Evolutionary conservation across 1,284 basidiomycete genomes (phyloP).

Genomic region (Leccinum pachyderme): DNA sequence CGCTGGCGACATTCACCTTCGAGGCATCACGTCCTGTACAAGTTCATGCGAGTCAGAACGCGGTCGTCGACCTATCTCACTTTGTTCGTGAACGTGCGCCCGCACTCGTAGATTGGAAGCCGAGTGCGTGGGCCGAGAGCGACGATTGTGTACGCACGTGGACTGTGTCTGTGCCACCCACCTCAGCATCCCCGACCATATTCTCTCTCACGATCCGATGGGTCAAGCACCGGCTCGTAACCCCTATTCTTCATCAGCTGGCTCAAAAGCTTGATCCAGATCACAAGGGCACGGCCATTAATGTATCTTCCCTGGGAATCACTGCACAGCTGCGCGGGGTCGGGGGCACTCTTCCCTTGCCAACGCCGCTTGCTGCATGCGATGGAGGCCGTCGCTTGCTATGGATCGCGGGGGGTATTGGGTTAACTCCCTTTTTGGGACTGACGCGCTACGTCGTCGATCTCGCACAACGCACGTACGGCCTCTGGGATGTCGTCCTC

Average conservation of each 20-base stretch:
- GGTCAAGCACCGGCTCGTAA: constrained; percentile 41
- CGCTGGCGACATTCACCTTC: constrained; percentile 56
- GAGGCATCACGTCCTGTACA: constrained; percentile 35
- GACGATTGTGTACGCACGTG: constrained; percentile 66
- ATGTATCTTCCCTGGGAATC: constrained; percentile 32
- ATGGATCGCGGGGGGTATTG: constrained; percentile 29
- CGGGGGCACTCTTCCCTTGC: constrained; percentile 32
- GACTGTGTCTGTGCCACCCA: constrained; percentile 49
- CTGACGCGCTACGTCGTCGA: constrained; percentile 17
- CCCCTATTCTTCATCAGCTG: constrained; percentile 21
- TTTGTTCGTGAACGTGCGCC: constrained; percentile 48
- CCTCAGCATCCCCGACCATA: constrained; percentile 29
- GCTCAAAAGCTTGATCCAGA: constrained; percentile 14
- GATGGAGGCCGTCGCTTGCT: constrained; percentile 23
- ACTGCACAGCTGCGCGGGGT: constrained; percentile 32
- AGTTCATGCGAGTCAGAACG: constrained; percentile 50
- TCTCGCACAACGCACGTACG: constrained; percentile 10
- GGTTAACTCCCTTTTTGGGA: constrained; percentile 21
- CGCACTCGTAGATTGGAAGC: constrained; percentile 47
- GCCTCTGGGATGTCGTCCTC: constrained; percentile 21
- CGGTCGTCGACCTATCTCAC: constrained; percentile 51
- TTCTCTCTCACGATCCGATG: constrained; percentile 28
- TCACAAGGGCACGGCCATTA: neutral
- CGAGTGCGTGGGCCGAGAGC: constrained; percentile 45
- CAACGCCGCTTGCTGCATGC: constrained; percentile 21